Evolutionary conservation across 805 yeast species (phyloP).

Genomic region (Wickerhamiella kazuoi): DNA sequence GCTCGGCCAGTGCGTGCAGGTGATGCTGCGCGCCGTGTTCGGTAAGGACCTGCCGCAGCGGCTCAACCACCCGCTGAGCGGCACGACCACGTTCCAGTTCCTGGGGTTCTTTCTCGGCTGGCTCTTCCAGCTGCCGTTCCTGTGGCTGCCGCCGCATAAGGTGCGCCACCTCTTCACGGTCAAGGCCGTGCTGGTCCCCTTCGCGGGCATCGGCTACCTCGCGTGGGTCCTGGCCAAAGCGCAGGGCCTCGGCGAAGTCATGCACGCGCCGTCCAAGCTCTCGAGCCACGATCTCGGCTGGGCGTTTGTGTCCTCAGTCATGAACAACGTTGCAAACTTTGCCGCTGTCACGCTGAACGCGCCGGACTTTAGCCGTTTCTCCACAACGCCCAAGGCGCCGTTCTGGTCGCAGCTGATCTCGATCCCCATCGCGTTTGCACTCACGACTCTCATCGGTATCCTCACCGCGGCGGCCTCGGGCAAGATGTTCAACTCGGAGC

Average conservation of each 20-base stretch:
- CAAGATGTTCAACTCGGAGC: conserved; percentile 37
- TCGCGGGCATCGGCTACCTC: conserved; percentile 64
- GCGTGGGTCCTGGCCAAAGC: conserved; percentile 69
- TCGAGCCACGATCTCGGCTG: conserved; percentile 49
- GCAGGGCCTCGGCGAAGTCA: neutral
- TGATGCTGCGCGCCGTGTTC: conserved; percentile 59
- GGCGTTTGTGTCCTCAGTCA: conserved; percentile 57
- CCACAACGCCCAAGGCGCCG: conserved; percentile 33
- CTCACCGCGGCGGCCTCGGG: conserved; percentile 63
- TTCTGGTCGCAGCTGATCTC: conserved; percentile 37
- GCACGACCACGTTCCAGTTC: conserved; percentile 51
- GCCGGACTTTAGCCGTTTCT: conserved; percentile 74
- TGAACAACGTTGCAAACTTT: conserved; percentile 72
- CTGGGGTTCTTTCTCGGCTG: conserved; percentile 64
- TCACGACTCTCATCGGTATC: conserved; percentile 70
- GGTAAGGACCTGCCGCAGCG: conserved; percentile 23
- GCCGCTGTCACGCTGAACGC: conserved; percentile 72
- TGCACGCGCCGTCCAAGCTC: neutral
- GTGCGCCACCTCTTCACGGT: conserved; percentile 67
- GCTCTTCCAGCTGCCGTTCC: conserved; percentile 56
- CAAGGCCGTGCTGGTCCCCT: conserved; percentile 58
- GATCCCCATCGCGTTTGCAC: conserved; percentile 56
- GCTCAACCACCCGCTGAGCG: conserved; percentile 16
- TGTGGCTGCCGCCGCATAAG: conserved; percentile 64
- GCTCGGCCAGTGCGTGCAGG: conserved; percentile 62